Conservation (phyloP, 176 grass and related monocot species). For the Themeda triandra region DNA sequence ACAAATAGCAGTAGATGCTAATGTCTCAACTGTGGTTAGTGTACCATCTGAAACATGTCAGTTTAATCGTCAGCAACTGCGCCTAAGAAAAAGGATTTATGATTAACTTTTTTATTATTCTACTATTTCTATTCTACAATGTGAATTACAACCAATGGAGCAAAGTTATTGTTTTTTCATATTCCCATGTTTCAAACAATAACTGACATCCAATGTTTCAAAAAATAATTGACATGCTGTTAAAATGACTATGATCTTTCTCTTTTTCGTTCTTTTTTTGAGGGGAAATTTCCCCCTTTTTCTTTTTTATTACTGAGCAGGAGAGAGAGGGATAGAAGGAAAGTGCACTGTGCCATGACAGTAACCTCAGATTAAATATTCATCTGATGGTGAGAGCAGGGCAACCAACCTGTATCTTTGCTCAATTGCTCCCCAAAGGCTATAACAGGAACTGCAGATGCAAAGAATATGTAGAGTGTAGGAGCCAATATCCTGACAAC, state of each 20-base stretch:
- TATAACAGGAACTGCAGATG: conserved; percentile 77
- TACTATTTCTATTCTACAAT: neutral
- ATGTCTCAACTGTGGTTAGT: conserved; percentile 77
- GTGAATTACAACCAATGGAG: neutral
- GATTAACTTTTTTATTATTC: neutral
- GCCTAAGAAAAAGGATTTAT: neutral
- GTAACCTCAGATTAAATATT: conserved; percentile 4
- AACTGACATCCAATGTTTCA: too few species aligned
- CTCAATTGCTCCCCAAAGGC: conserved; percentile 85
- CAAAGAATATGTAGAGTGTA: conserved; percentile 78
- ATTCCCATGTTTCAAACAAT: neutral
- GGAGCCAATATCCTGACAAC: conserved; percentile 79
- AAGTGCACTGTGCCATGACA: neutral
- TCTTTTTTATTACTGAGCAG: neutral
- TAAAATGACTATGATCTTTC: neutral
- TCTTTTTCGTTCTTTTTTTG: neutral
- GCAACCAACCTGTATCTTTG: conserved; percentile 54
- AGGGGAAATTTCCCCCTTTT: neutral
- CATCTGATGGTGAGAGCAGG: neutral
- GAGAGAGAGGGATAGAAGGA: neutral
- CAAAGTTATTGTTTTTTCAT: neutral
- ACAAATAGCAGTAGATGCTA: conserved; percentile 74
- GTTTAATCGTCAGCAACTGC: neutral
- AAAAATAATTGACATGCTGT: neutral
- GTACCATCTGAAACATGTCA: conserved; percentile 54